Evolutionary conservation across 169 alveolate species (phyloP).

Genomic region (Plasmodium yoelii): DNA sequence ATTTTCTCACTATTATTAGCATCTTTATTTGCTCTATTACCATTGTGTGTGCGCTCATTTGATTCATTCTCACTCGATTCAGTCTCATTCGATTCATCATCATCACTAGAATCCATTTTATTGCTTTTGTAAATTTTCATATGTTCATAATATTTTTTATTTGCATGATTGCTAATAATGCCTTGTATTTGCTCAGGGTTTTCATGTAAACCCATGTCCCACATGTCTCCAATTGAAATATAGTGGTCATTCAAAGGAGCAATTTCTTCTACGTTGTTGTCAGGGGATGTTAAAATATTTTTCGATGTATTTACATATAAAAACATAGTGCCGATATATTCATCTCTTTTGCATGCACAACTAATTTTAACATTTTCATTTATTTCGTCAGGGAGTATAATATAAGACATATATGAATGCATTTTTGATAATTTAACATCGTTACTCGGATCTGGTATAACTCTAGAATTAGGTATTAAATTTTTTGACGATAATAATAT

Average conservation of each 20-base stretch:
- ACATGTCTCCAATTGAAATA: too few relatives aligned
- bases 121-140: slow-evolving; percentile 1
- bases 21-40: too few relatives aligned
- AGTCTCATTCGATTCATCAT: neutral
- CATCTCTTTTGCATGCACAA: slow-evolving; percentile 29
- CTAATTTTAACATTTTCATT: slow-evolving; percentile 27
- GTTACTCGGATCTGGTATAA: slow-evolving; percentile 40
- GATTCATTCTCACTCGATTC: neutral
- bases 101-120: neutral
- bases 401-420: slow-evolving; percentile 56
- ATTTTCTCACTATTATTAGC: too few relatives aligned
- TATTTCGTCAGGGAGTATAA: slow-evolving; percentile 31
- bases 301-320: slow-evolving; percentile 24
- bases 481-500: slow-evolving; percentile 23
- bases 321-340: slow-evolving; percentile 26
- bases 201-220: too few relatives aligned
- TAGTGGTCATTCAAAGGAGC: neutral
- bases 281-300: neutral
- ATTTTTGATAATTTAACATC: slow-evolving; percentile 31
- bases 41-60: too few relatives aligned
- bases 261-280: neutral
- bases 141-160: slow-evolving; percentile 13
- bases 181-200: neutral
- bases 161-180: neutral
- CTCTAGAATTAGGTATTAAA: slow-evolving; percentile 67